These are phyloP conservation scores for Saturnispora mendoncae DNA, from an alignment of 805 yeast species.

Conservation along the genomic window DNA sequence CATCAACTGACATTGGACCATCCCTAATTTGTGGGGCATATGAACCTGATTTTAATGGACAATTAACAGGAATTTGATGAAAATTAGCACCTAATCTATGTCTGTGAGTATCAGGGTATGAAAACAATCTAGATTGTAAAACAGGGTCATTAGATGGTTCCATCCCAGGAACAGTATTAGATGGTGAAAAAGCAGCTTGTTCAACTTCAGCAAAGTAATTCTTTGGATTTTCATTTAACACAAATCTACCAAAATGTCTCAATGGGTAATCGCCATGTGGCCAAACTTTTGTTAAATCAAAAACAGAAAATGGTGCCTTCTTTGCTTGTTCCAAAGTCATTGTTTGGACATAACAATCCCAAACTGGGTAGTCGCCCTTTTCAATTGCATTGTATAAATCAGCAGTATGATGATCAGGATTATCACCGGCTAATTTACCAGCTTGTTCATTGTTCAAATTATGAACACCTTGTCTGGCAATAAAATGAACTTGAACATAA, in stretches of 20 bases:
- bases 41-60: slow-evolving; percentile 53
- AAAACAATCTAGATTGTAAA: slow-evolving; percentile 69
- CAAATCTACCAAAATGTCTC: slow-evolving; percentile 75
- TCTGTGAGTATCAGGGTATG: slow-evolving; percentile 81
- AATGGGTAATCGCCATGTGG: slow-evolving; percentile 80
- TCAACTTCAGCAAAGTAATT: slow-evolving; percentile 85
- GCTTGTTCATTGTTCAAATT: slow-evolving; percentile 59
- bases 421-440: slow-evolving; percentile 54
- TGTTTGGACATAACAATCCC: slow-evolving; percentile 80
- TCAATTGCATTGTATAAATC: slow-evolving; percentile 76
- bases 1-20: slow-evolving; percentile 64
- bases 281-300: slow-evolving; percentile 90
- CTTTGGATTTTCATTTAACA: slow-evolving; percentile 72
- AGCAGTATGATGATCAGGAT: slow-evolving; percentile 76
- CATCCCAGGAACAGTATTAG: slow-evolving; percentile 77
- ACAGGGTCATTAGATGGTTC: slow-evolving; percentile 82
- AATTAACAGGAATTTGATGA: slow-evolving; percentile 81
- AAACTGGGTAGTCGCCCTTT: slow-evolving; percentile 67
- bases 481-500: slow-evolving; percentile 72
- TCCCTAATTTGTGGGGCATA: slow-evolving; percentile 73
- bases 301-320: slow-evolving; percentile 68
- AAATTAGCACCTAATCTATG: slow-evolving; percentile 73
- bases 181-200: slow-evolving; percentile 80
- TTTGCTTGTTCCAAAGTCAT: slow-evolving; percentile 81
- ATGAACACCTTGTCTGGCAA: slow-evolving; percentile 46